Evolutionary conservation across 352 stramenopile species (phyloP).

Genomic region (Pythium dissimile): DNA sequence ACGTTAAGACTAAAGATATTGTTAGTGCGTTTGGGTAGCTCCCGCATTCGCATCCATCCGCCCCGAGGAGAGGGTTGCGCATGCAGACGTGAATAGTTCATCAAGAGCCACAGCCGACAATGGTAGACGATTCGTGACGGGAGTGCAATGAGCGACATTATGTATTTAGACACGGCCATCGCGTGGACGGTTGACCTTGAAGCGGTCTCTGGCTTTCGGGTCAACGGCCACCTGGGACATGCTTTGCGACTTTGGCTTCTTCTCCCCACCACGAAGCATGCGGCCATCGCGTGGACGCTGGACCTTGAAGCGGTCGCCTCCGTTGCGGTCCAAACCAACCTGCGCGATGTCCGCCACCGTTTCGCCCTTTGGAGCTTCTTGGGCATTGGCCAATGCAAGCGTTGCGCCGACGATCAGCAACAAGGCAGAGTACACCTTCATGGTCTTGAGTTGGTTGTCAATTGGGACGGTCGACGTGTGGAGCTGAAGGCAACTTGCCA

Average conservation of each 20-base stretch:
- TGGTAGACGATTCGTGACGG: too few relatives aligned
- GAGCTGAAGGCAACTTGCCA: background rate
- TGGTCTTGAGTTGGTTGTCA: background rate
- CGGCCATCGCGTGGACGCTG: slow-evolving; percentile 1
- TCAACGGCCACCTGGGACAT: background rate
- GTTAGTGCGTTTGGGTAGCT: too few relatives aligned
- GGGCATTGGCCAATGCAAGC: background rate
- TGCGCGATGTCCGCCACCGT: background rate
- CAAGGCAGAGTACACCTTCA: background rate
- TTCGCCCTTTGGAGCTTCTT: background rate
- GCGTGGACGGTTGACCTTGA: slow-evolving; percentile 1
- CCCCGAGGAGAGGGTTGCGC: too few relatives aligned
- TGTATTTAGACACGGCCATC: background rate
- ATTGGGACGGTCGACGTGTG: background rate
- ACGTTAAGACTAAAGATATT: too few relatives aligned
- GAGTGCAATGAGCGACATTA: too few relatives aligned
- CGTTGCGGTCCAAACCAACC: background rate
- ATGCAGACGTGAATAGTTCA: too few relatives aligned
- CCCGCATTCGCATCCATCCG: too few relatives aligned
- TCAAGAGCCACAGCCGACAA: too few relatives aligned
- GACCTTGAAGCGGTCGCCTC: background rate
- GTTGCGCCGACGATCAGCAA: background rate
- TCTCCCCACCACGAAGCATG: background rate
- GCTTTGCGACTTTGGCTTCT: background rate
- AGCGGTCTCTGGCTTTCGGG: background rate